Evolutionary conservation across 1,139 yeast genomes (phyloP), one percentile per base, ranked within the genome.

Genomic region (Wickerhamomyces sp.): DNA sequence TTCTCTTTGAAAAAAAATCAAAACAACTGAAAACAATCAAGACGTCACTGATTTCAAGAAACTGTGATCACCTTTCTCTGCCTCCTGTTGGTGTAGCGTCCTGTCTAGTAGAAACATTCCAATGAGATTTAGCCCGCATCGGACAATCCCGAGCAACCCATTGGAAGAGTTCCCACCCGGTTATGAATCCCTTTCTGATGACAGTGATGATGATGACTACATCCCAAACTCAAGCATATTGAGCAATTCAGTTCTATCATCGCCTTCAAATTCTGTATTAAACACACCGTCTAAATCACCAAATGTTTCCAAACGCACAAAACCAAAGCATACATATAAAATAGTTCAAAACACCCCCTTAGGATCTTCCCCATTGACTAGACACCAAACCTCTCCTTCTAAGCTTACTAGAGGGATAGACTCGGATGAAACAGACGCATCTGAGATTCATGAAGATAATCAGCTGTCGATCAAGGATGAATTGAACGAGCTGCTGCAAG

Each of bases 101-200:
- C n/a, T n/a, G n/a, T n/a, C n/a, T n/a, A n/a, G n/a, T n/a, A n/a
- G n/a, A n/a, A n/a, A n/a, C n/a, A n/a, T n/a, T n/a, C n/a, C 10
- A 19, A 55, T 56, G 60, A 44, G 59, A 27, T 54, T 54, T 37
- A 44, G 46, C 15, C 59, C 61, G 5, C 58, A 54, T 26, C 33
- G 53, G 35, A 36, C 48, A 24, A 37, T 37, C 13, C 29, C 35
- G 4, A 52, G 47, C 23, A 28, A 37, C 14, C 35, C 47, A 2
- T 18, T 34, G 14, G 47, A 36, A 11, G 37, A 36, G 21, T 39
- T 50, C 19, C 45, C 38, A 16, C 39, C 49, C 2, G 53, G 42
- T n/a, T 54, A 49, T 28, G 56, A 52, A 27, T 53, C 59, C 2
- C 33, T 44, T 21, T 39, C 49, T 7, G 35, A 31, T 18, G 31